Conservation (phyloP, 345 rosid genomes). For the Combretum micranthum region DNA sequence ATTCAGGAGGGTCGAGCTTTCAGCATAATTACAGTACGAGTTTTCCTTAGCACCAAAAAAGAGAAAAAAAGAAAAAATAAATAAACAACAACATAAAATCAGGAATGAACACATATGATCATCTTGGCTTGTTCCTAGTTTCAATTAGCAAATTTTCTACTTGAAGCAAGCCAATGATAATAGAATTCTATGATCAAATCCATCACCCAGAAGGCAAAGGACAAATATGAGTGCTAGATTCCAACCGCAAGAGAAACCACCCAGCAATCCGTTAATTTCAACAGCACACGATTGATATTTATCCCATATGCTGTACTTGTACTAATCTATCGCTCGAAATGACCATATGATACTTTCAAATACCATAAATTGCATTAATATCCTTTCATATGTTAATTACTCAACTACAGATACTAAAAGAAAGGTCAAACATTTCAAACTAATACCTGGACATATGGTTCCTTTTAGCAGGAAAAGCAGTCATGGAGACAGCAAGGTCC, state of each 20-base stretch:
- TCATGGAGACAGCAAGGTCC: slow-evolving; percentile 17
- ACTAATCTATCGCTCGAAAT: too few relatives aligned
- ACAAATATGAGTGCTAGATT: neutral
- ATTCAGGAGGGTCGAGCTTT: too few relatives aligned
- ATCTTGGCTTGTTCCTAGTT: neutral
- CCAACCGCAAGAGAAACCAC: neutral
- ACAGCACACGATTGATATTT: too few relatives aligned
- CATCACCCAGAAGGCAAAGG: neutral
- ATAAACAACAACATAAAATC: neutral
- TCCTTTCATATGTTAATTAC: too few relatives aligned
- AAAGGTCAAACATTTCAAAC: neutral
- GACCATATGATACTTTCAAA: too few relatives aligned
- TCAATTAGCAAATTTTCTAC: slow-evolving; percentile 6
- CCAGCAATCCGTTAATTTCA: neutral
- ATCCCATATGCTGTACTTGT: too few relatives aligned
- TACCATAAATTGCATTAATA: too few relatives aligned
- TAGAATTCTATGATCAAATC: neutral
- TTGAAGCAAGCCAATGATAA: neutral
- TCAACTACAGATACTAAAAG: neutral
- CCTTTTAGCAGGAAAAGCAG: slow-evolving; percentile 21
- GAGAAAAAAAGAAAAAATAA: too few relatives aligned
- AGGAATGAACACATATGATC: neutral
- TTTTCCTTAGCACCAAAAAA: too few relatives aligned
- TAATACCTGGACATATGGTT: slow-evolving; percentile 21
- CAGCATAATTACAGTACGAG: too few relatives aligned